These are phyloP conservation scores for Adansonia madagascariensis DNA, from an alignment of 441 rosid species.

Conservation along the genomic window DNA sequence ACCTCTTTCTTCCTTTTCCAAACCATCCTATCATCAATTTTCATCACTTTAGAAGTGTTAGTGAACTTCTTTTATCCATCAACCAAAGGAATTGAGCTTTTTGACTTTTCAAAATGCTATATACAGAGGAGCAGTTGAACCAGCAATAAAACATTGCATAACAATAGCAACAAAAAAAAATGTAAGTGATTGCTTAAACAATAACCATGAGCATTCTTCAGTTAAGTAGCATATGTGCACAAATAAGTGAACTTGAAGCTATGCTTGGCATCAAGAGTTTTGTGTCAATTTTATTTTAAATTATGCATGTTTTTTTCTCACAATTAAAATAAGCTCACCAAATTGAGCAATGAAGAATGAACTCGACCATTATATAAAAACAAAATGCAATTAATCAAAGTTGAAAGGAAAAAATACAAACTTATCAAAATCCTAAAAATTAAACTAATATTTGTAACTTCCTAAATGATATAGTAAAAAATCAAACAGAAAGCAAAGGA, in stretches of 20 bases:
- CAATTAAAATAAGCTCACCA: not conserved
- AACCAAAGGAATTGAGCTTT: conserved; percentile 4
- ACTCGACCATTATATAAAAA: not conserved
- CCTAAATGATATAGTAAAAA: not conserved
- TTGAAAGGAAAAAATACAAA: conserved; percentile 4
- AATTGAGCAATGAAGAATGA: conserved; percentile 1
- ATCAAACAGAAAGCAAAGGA: not conserved
- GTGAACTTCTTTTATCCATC: not conserved
- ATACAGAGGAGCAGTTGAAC: not conserved
- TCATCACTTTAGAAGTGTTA: conserved; percentile 8
- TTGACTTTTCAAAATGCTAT: not conserved
- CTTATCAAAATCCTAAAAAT: not conserved
- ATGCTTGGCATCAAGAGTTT: not conserved
- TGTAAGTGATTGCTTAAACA: not conserved
- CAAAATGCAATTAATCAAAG: not conserved
- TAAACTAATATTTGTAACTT: not conserved
- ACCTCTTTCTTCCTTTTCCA: not conserved
- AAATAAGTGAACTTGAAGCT: not conserved
- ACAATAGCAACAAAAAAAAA: not conserved
- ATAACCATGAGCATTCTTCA: not conserved
- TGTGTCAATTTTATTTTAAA: too few species aligned
- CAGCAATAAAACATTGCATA: not conserved
- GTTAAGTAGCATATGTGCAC: not conserved
- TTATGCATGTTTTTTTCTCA: not conserved
- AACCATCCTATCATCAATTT: conserved; percentile 29